phyloP scores from a whole-genome alignment of 805 yeast species.

The Wickerhamiella alocasiicola region DNA sequence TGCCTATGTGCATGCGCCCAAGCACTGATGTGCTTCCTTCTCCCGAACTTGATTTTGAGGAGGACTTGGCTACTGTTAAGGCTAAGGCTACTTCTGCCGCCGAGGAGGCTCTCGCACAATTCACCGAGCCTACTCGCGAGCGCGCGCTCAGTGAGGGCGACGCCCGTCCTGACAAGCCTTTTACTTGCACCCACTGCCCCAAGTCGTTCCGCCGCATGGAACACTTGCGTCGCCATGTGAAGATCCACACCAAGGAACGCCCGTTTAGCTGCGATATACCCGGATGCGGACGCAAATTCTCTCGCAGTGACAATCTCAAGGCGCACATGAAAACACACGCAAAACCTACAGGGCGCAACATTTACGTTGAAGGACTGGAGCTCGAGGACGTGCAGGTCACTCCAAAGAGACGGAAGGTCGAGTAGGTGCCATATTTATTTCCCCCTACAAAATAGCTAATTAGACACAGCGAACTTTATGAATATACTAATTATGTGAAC shows the following conservation, averaged over 20 bases:
- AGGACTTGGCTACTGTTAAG: slow-evolving; percentile 8
- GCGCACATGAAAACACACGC: slow-evolving; percentile 66
- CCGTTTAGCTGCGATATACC: slow-evolving; percentile 52
- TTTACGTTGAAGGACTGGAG: slow-evolving; percentile 29
- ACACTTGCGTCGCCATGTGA: slow-evolving; percentile 41
- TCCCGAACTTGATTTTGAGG: slow-evolving; percentile 1
- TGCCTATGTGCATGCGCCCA: slow-evolving; percentile 12
- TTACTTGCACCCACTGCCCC: slow-evolving; percentile 28
- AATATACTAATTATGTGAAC: no score
- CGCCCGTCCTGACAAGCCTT: slow-evolving; percentile 23
- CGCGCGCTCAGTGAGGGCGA: slow-evolving; percentile 5
- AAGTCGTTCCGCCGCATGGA: slow-evolving; percentile 32
- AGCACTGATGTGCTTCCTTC: neutral
- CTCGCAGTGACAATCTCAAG: slow-evolving; percentile 65
- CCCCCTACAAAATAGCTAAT: slow-evolving; percentile 4
- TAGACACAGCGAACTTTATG: no score
- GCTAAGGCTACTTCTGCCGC: slow-evolving; percentile 11
- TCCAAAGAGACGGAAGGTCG: slow-evolving; percentile 10
- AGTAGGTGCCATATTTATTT: slow-evolving; percentile 5
- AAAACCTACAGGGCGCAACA: slow-evolving; percentile 32
- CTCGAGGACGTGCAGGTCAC: slow-evolving; percentile 8
- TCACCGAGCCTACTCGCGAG: slow-evolving; percentile 10
- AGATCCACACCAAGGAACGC: slow-evolving; percentile 68
- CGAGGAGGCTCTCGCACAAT: slow-evolving; percentile 12
- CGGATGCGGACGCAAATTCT: slow-evolving; percentile 51